These are phyloP conservation scores for Ustilago shanxiensis DNA, from an alignment of 1,284 basidiomycete genomes.

Conservation along the genomic window DNA sequence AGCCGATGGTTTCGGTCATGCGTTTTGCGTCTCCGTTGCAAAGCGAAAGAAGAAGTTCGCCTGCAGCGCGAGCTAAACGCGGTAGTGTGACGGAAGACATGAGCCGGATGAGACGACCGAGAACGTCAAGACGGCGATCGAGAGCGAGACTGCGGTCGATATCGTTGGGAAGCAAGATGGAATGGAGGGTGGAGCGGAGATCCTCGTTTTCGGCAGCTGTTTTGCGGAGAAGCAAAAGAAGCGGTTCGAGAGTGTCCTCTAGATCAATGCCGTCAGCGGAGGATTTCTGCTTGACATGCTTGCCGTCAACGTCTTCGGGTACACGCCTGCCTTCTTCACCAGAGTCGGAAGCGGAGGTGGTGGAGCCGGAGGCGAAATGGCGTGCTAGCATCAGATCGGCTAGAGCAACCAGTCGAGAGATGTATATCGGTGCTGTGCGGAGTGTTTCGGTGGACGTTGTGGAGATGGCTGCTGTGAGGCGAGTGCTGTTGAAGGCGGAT, in stretches of 20 bases:
- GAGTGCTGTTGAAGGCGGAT: neutral
- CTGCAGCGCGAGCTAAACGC: slow-evolving; percentile 50
- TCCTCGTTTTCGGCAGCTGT: slow-evolving; percentile 44
- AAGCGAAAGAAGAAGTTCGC: slow-evolving; percentile 57
- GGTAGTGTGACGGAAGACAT: slow-evolving; percentile 54
- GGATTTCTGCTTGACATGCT: slow-evolving; percentile 29
- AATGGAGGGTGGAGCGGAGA: slow-evolving; percentile 16
- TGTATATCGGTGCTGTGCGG: slow-evolving; percentile 21
- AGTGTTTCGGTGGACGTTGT: slow-evolving; percentile 26
- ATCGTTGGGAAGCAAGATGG: slow-evolving; percentile 46
- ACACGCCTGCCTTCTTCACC: slow-evolving; percentile 19
- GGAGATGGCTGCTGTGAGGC: slow-evolving; percentile 27
- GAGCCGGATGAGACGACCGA: slow-evolving; percentile 54
- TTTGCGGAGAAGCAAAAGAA: slow-evolving; percentile 57
- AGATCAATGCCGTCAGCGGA: slow-evolving; percentile 48
- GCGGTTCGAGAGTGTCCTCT: slow-evolving; percentile 55
- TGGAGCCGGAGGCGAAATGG: too few species aligned
- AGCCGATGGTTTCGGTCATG: slow-evolving; percentile 58
- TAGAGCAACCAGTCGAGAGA: slow-evolving; percentile 31
- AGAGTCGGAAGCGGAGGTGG: neutral
- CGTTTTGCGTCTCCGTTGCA: slow-evolving; percentile 44
- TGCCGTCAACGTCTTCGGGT: slow-evolving; percentile 47
- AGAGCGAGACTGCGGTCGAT: slow-evolving; percentile 48
- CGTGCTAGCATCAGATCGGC: slow-evolving; percentile 44
- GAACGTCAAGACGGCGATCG: slow-evolving; percentile 52